Evolutionary conservation across 768 basidiomycete species (phyloP).

Genomic region (Tylopilus cervinicoccineus): DNA sequence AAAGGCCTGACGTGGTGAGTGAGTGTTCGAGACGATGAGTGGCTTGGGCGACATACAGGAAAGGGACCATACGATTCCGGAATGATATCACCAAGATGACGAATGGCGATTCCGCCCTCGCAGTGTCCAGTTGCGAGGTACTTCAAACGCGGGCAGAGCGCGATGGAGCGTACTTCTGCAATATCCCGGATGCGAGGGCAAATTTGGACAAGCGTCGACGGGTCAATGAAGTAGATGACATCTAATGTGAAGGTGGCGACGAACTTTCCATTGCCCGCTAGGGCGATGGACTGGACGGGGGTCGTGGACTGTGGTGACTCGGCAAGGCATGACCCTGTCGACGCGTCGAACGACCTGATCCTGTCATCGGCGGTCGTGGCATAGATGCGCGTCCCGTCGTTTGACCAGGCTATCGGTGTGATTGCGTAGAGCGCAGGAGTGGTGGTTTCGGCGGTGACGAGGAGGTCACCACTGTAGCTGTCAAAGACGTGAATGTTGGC

Average conservation of each 20-base stretch:
- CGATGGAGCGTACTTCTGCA: neutral
- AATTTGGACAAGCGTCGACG: neutral
- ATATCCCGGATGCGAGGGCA: neutral
- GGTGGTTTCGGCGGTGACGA: neutral
- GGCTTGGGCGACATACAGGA: neutral
- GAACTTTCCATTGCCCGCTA: neutral
- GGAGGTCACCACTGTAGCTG: neutral
- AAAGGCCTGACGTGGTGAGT: neutral
- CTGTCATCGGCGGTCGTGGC: neutral
- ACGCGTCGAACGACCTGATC: neutral
- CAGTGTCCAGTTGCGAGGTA: neutral
- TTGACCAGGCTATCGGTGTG: slow-evolving; percentile 3
- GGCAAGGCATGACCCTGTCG: neutral
- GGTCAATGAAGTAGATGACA: neutral
- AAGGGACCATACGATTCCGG: slow-evolving; percentile 2
- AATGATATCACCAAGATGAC: neutral
- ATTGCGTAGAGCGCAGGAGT: neutral
- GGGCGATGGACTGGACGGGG: neutral
- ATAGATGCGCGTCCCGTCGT: slow-evolving; percentile 9
- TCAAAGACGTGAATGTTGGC: neutral
- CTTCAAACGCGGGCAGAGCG: neutral
- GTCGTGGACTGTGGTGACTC: no score
- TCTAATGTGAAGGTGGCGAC: neutral
- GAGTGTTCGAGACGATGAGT: neutral
- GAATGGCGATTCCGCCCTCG: neutral